Evolutionary conservation across 192 early-diverging fungal genomes (phyloP).

Genomic region (Kickxella alabastrina): DNA sequence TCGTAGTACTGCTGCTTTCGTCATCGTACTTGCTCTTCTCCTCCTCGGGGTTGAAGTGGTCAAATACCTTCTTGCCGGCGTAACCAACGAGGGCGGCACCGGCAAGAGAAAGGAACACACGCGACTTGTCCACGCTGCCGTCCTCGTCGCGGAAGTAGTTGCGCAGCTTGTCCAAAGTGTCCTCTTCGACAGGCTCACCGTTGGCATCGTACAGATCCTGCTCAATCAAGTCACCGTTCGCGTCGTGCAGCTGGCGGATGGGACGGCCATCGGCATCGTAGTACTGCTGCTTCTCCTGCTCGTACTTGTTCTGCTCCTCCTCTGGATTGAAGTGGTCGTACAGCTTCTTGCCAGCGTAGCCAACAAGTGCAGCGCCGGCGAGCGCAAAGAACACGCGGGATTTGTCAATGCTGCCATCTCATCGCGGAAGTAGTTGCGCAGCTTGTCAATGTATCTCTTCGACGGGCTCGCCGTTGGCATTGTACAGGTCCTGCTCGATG

Average conservation of each 20-base stretch:
- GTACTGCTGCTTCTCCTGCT: not conserved
- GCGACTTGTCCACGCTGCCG: conserved; percentile 26
- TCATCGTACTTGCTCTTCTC: conserved; percentile 4
- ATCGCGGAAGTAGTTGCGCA: no score
- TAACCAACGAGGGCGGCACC: conserved; percentile 8
- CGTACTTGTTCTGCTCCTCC: not conserved
- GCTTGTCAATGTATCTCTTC: no score
- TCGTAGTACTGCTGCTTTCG: conserved; percentile 1
- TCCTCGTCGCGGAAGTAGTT: conserved; percentile 25
- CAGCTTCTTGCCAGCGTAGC: conserved; percentile 6
- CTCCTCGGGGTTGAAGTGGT: conserved; percentile 10
- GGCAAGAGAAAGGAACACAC: conserved; percentile 12
- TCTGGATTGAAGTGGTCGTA: conserved; percentile 1
- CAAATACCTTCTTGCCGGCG: conserved; percentile 23
- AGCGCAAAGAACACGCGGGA: conserved; percentile 5
- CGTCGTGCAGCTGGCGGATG: not conserved
- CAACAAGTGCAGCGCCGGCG: not conserved
- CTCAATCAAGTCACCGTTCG: not conserved
- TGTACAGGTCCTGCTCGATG: no score
- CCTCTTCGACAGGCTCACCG: not conserved
- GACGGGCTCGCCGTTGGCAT: no score
- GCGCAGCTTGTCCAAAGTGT: not conserved
- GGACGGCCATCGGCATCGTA: not conserved
- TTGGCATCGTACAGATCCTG: not conserved
- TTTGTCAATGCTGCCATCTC: conserved; percentile 11